Conservation (phyloP, 2,329 filamentous ascomycete species). For the Fusarium floridanum region DNA sequence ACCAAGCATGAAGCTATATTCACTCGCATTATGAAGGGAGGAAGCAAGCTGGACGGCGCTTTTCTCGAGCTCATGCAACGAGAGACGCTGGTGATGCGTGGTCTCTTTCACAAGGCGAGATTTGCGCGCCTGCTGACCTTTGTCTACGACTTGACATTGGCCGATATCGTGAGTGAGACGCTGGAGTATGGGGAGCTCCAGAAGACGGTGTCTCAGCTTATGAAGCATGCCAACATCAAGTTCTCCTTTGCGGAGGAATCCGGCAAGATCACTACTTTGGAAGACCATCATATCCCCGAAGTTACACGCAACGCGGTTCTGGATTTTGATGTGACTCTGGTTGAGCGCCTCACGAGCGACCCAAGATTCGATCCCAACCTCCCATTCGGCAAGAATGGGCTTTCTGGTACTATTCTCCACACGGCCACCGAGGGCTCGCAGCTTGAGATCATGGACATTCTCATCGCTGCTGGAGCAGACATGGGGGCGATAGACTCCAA, state of each 20-base stretch:
- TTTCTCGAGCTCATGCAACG: conserved; percentile 35
- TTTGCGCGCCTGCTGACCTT: conserved; percentile 42
- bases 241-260: conserved; percentile 22
- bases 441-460: conserved; percentile 44
- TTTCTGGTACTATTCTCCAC: conserved; percentile 49
- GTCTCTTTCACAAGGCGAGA: conserved; percentile 15
- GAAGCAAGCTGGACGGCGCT: conserved; percentile 29
- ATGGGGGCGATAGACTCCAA: conserved; percentile 45
- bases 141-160: conserved; percentile 43
- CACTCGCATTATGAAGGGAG: conserved; percentile 29
- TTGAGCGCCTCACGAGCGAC: conserved; percentile 48
- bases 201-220: conserved; percentile 22
- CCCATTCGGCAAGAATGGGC: conserved; percentile 14
- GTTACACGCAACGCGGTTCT: conserved; percentile 45
- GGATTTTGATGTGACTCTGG: conserved; percentile 38
- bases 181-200: conserved; percentile 31
- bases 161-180: neutral
- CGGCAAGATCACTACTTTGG: conserved; percentile 20
- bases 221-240: conserved; percentile 27
- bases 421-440: conserved; percentile 46
- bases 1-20: conserved; percentile 45
- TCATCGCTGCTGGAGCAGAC: conserved; percentile 47
- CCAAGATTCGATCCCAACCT: conserved; percentile 50
- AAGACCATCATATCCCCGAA: conserved; percentile 36
- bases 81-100: conserved; percentile 21